Conservation (phyloP, 345 rosid species). For the Erucastrum elatum region DNA sequence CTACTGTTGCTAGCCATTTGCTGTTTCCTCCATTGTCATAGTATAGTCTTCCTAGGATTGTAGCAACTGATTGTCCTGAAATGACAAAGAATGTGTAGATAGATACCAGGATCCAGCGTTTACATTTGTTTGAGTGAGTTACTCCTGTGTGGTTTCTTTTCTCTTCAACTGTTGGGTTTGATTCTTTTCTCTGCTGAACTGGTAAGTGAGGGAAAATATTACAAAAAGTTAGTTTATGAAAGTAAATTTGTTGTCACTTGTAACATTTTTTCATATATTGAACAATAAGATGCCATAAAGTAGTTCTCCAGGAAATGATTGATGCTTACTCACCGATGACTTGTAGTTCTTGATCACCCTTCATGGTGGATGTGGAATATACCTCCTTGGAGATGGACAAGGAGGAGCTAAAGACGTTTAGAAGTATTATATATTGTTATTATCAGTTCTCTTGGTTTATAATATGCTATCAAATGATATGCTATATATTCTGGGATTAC, state of each 20-base stretch:
- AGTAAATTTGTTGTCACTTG: background rate
- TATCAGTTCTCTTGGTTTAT: conserved; percentile 6
- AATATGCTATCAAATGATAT: conserved; percentile 9
- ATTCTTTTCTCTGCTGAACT: conserved; percentile 32
- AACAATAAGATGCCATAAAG: background rate
- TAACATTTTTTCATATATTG: background rate
- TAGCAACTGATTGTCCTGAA: conserved; percentile 47
- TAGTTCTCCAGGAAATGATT: background rate
- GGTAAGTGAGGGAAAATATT: background rate
- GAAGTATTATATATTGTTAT: conserved; percentile 8
- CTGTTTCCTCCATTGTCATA: conserved; percentile 57
- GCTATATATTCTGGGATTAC: background rate
- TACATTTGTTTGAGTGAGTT: conserved; percentile 27
- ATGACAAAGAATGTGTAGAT: conserved; percentile 44
- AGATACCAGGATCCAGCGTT: conserved; percentile 43
- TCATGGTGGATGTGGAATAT: conserved; percentile 29
- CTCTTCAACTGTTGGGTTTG: conserved; percentile 10
- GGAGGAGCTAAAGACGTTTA: conserved; percentile 4
- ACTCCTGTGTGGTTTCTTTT: conserved; percentile 27
- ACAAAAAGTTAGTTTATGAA: background rate
- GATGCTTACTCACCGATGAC: conserved; percentile 35
- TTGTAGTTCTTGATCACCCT: conserved; percentile 38
- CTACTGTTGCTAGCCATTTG: conserved; percentile 55
- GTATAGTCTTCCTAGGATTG: conserved; percentile 54
- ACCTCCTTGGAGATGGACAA: conserved; percentile 15